Evolutionary conservation across 768 basidiomycete genomes (phyloP), one percentile per base, ranked within the genome.

Genomic region (Candolleomyces aberdarensis): DNA sequence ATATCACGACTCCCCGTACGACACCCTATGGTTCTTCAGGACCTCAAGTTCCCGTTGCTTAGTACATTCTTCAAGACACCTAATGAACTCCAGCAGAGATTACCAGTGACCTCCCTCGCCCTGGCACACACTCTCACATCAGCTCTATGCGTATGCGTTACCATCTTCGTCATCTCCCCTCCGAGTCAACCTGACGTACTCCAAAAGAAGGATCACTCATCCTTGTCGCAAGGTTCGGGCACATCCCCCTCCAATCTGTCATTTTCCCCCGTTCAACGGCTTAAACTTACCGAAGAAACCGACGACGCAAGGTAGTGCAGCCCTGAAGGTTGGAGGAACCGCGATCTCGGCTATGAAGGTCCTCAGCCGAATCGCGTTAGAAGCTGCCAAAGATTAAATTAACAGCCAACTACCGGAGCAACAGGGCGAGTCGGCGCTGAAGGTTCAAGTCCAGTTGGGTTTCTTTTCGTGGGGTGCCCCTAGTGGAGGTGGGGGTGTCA

Each of bases 381-480:
- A 77, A 17, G 85, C 83, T 43, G 82, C 83, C 53, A 72, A 71
- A 70, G 75, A 65, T 47, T 64, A 71, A 4, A 71, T 77, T 8
- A 71, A 44, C 9, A 68, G 7, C 36, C 36, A 11, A 36, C 36
- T 6, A 11, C 36, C 11, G 36, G 36, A 6, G 36, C 26, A 26
- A 3, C 36, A 11, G 36, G 36, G 1, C 36, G 36, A 36, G 36
- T 36, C 11, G 36, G 36, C 8, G 57, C 31, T 3, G 62, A 58
- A 6, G 55, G 57, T 26, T 26, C 26, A 61, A 61, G 67, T 62
- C 60, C 62, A 62, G 63, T 68, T 64, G 58, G 72, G 76, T 66
- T 81, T 85, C 65, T 85, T 85, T 67, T 88, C 87, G 55, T 75
- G 81, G 70, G 87, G 86, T 66, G 85, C 87, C 0, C 87, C 88